phyloP scores from a whole-genome alignment of 2,329 filamentous ascomycete genomes.

The Verticillium nonalfalfae region DNA sequence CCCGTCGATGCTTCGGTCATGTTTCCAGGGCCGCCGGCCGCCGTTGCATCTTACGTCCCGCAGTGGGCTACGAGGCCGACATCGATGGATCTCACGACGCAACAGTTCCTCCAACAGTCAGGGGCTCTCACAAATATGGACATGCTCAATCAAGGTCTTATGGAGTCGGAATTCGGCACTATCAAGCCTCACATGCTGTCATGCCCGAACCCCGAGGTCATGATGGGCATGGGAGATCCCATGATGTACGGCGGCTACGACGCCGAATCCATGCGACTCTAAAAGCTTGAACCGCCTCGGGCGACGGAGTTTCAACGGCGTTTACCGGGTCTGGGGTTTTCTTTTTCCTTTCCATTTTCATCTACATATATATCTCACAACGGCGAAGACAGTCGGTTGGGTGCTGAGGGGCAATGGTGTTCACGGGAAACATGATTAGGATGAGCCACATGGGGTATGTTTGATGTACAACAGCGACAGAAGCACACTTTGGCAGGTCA shows the following conservation, averaged over 20 bases:
- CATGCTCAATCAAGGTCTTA: constrained; percentile 41
- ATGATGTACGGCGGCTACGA: constrained; percentile 53
- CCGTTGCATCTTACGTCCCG: constrained; percentile 15
- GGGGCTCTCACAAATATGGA: constrained; percentile 33
- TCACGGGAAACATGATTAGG: not conserved
- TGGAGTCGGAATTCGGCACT: constrained; percentile 46
- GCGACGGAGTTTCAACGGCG: not conserved
- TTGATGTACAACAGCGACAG: not conserved
- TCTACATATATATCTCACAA: not conserved
- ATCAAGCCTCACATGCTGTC: constrained; percentile 51
- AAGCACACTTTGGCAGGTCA: not conserved
- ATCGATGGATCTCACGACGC: constrained; percentile 28
- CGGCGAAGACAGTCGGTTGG: not conserved
- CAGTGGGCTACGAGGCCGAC: constrained; percentile 8
- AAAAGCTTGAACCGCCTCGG: constrained; percentile 4
- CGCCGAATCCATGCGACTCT: constrained; percentile 34
- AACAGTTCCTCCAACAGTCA: constrained; percentile 33
- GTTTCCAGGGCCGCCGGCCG: constrained; percentile 16
- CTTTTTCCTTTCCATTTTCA: not conserved
- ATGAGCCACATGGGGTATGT: not conserved
- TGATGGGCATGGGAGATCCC: constrained; percentile 51
- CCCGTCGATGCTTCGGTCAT: constrained; percentile 26
- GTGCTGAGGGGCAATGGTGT: not conserved
- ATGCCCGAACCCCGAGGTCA: constrained; percentile 45
- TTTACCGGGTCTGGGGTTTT: not conserved